Conservation (phyloP, 2,329 filamentous ascomycete genomes). For the Curvularia lunata region DNA sequence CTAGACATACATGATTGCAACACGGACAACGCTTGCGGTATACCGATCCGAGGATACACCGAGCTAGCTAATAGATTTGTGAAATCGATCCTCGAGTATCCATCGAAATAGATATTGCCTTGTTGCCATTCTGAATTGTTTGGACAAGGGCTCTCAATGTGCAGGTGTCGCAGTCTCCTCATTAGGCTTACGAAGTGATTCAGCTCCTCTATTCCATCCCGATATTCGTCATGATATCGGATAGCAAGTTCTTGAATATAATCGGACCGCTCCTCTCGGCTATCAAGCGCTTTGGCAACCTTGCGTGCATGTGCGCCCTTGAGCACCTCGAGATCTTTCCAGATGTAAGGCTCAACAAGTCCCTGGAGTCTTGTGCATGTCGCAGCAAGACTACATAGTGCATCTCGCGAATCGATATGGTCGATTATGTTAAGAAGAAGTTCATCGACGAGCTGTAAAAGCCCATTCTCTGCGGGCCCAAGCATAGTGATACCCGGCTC, state of each 20-base stretch:
- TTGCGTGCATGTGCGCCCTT: slow-evolving; percentile 34
- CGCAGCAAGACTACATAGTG: slow-evolving; percentile 38
- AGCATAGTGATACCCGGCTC: slow-evolving; percentile 23
- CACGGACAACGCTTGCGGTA: slow-evolving; percentile 29
- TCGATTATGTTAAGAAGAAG: slow-evolving; percentile 45
- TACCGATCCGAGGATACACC: slow-evolving; percentile 27
- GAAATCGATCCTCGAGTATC: slow-evolving; percentile 42
- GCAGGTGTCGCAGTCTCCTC: slow-evolving; percentile 38
- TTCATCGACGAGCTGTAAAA: slow-evolving; percentile 44
- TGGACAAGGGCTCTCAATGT: slow-evolving; percentile 45
- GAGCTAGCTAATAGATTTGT: slow-evolving; percentile 36
- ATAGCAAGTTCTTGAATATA: slow-evolving; percentile 41
- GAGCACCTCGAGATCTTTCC: slow-evolving; percentile 38
- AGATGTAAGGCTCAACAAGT: slow-evolving; percentile 45
- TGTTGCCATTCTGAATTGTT: slow-evolving; percentile 43
- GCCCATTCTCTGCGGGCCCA: slow-evolving; percentile 22
- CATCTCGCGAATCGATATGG: slow-evolving; percentile 30
- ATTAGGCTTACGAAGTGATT: slow-evolving; percentile 38
- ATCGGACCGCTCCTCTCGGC: slow-evolving; percentile 30
- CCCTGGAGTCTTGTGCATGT: slow-evolving; percentile 40
- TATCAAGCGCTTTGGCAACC: slow-evolving; percentile 33
- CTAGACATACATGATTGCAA: slow-evolving; percentile 41
- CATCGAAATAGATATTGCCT: slow-evolving; percentile 30
- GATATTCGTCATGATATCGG: slow-evolving; percentile 31
- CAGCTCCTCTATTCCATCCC: slow-evolving; percentile 40